Conservation (phyloP, 2,329 filamentous ascomycete genomes). For the Pseudogymnoascus sp. region DNA sequence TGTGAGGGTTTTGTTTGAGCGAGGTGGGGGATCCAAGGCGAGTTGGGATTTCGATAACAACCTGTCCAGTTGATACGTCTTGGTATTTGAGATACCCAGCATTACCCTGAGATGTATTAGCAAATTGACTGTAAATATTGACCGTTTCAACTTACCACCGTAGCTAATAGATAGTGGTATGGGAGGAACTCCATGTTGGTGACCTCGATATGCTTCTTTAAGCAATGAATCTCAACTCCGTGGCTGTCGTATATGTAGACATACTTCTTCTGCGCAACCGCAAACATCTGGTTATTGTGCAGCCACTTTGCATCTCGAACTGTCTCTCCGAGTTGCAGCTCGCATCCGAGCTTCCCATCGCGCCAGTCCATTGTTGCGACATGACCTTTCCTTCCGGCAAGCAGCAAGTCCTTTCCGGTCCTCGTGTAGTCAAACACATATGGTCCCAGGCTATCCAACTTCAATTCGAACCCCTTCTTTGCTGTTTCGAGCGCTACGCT, state of each 20-base stretch:
- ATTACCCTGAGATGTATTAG: slow-evolving; percentile 47
- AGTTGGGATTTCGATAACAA: slow-evolving; percentile 78
- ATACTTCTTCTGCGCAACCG: slow-evolving; percentile 91
- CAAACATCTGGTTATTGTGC: slow-evolving; percentile 91
- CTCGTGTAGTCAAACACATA: slow-evolving; percentile 84
- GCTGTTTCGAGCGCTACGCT: slow-evolving; percentile 74
- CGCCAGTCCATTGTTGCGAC: slow-evolving; percentile 96
- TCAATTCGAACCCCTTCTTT: slow-evolving; percentile 87
- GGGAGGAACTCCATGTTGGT: slow-evolving; percentile 92
- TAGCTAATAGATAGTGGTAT: slow-evolving; percentile 89
- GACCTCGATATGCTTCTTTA: slow-evolving; percentile 85
- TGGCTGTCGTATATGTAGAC: slow-evolving; percentile 93
- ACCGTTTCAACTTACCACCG: slow-evolving; percentile 50
- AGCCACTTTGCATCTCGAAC: slow-evolving; percentile 84
- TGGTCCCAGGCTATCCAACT: slow-evolving; percentile 71
- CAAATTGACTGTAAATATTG: neutral
- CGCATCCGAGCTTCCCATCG: slow-evolving; percentile 81
- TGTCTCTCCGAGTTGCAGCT: slow-evolving; percentile 84
- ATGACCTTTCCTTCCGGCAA: slow-evolving; percentile 88
- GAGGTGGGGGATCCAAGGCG: slow-evolving; percentile 75
- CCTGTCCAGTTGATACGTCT: slow-evolving; percentile 85
- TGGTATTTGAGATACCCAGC: slow-evolving; percentile 86
- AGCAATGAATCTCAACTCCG: slow-evolving; percentile 84
- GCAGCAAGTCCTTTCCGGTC: slow-evolving; percentile 76
- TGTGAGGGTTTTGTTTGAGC: slow-evolving; percentile 81